A percentile compares a stretch with the other conserved stretches of the same genome.
These are phyloP conservation scores for Colletotrichum cereale DNA, from an alignment of 2,329 filamentous ascomycete genomes.

Conservation along the genomic window DNA sequence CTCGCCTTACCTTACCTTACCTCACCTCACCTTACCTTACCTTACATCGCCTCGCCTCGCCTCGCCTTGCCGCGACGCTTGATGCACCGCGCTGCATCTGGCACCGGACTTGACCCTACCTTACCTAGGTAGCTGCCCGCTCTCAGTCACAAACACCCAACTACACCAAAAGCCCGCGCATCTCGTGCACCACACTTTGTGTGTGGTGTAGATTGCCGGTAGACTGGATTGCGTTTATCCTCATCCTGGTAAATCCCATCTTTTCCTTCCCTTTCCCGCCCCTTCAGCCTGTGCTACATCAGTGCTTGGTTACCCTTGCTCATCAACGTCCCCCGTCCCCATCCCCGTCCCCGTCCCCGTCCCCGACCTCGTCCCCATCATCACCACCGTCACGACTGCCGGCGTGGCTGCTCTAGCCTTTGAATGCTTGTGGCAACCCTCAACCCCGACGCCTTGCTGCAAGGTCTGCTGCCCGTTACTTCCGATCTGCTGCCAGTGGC, in stretches of 20 bases:
- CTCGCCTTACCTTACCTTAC: background rate
- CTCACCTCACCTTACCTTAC: background rate
- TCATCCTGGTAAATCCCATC: conserved; percentile 33
- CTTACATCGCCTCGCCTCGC: background rate
- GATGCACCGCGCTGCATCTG: conserved; percentile 4
- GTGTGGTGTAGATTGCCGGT: conserved; percentile 36
- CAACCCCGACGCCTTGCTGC: background rate
- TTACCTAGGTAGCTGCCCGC: background rate
- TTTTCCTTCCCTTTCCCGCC: conserved; percentile 7
- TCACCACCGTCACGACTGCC: background rate
- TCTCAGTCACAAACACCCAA: background rate
- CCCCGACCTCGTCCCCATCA: background rate
- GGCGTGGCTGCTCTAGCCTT: background rate
- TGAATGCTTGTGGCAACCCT: background rate
- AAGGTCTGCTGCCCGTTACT: background rate
- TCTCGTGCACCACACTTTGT: conserved; percentile 31
- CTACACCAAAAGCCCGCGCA: background rate
- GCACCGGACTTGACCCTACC: background rate
- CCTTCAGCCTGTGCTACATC: background rate
- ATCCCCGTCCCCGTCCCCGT: too few relatives aligned
- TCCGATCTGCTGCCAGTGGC: background rate
- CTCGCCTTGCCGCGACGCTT: background rate
- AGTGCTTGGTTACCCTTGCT: background rate
- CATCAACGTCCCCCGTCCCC: background rate
- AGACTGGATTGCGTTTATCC: conserved; percentile 31